Base-by-base conservation (phyloP, 345 rosid species). In the Brassica nigra region DNA sequence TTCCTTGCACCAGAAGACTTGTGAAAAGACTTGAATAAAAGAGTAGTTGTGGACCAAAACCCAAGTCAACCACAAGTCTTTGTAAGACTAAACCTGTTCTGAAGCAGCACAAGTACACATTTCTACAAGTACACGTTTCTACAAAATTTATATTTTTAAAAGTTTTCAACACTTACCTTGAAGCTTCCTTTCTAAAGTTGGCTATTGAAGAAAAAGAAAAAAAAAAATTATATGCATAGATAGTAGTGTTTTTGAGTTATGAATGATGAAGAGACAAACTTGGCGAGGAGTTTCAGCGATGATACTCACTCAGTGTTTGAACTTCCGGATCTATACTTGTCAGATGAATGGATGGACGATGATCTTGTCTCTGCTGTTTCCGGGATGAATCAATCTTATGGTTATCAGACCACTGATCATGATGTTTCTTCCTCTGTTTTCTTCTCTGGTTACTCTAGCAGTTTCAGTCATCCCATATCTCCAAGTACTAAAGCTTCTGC, bases 1-100 rank as follows among this genome's bases (percentile, higher is more conserved):
- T 62, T 54, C 66, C 66, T 36, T 75, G 66, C 71, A 69, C 28
- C 34, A 68, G 34, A 5, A 69, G 79, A 80, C 78, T 74, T 34
- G 11, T 27, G 9, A 34, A 37, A 79, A 52, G 37, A 62, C 74
- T 37, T 78, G 0, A 0, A 37, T 2, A 44, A 12, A 74, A 31
- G 8, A 67, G 64, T 67, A 10, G 58, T 1, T 63, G 79, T 59
- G 75, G 83, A 80, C 83, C 80, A 76, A 81, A 76, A 81, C 68
- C 65, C 23, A 76, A 71, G 84, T 81, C 84, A 81, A 76, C 74
- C 65, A 71, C 74, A 16, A 61, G 84, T 81, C 84, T 59, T 81
- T 76, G 28, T 65, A 33, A 59, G 33, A 59, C 64, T 14, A 27
- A 27, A 27, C 16, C 8, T 61, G 16, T 29, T 61, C 29, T 61